Base-by-base conservation (phyloP, 129 eudicot species). In the Rutidosis leptorrhynchoides region DNA sequence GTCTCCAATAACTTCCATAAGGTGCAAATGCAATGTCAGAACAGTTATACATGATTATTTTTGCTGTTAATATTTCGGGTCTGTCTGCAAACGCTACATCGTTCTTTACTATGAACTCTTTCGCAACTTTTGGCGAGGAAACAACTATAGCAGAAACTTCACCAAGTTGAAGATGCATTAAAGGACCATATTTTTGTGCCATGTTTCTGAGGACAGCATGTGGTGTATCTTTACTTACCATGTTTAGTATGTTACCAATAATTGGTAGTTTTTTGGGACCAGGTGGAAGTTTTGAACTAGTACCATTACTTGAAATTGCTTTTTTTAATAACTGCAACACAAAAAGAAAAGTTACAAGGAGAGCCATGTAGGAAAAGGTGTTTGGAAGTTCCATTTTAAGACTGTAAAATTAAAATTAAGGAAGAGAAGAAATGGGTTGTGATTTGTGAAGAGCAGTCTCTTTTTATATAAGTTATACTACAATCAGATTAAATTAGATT, bases 81-180 rank as follows among this genome's bases (percentile, higher is more conserved):
- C 81, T 43, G 30, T 23, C 52, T 6, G 77, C 72, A 16, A 77
- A 64, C 3, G 53, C 55, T 4, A 57, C 49, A 65, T 77, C 81
- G 30, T 77, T 45, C 5, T 64, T 64, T 65, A 43, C 48, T 21
- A 70, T 17, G 25, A 70, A 61, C 62, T 69, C 77, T 58, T 70
- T 77, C 5, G 77, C 77, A 24, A 58, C 16, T 20, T 32, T 65
- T 3, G 77, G 64, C 2, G 81, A 77, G 0, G 76, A 69, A 30
- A 77, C 30, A 27, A 77, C 81, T n/a, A 77, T 8, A 0, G 77
- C 26, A 1, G 76, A 45, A 48, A 70, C 42, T 22, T 77, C 67
- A 4, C 81, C 81, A 21, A 77, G 76, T 28, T 62, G 67, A 5
- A 77, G 72, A 30, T 69, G 77, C 76, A 77, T 70, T 32, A 77